These are phyloP conservation scores for Vaccinium macrocarpon DNA, from an alignment of 148 eudicot genomes.

Conservation along the genomic window DNA sequence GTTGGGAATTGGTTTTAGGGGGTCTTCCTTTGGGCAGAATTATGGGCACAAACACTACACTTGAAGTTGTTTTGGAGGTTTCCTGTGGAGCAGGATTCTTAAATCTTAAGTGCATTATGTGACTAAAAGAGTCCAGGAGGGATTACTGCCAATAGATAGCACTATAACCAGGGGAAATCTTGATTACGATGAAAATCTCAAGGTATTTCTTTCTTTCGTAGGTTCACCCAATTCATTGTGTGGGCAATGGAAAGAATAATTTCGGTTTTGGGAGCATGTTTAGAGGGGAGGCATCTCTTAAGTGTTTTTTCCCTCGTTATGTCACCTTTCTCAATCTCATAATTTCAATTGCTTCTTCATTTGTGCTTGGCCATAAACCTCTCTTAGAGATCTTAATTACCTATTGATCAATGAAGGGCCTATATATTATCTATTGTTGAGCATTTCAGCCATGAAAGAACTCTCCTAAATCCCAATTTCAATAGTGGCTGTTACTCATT, in stretches of 20 bases:
- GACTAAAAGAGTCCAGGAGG: neutral
- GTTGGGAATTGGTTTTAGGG: neutral
- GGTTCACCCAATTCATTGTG: neutral
- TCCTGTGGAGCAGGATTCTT: neutral
- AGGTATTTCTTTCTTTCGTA: neutral
- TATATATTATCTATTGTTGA: neutral
- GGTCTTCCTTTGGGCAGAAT: neutral
- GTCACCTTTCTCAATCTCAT: neutral
- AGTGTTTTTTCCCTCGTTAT: neutral
- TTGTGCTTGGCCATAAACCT: neutral
- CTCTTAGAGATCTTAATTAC: neutral
- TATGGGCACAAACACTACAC: neutral
- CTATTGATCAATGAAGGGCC: neutral
- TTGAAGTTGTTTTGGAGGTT: constrained; percentile 7
- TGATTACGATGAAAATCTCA: neutral
- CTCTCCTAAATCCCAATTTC: neutral
- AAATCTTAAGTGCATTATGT: neutral
- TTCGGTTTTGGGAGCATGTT: neutral
- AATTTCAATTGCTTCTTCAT: neutral
- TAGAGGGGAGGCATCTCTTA: neutral
- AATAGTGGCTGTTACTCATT: neutral
- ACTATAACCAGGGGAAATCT: neutral
- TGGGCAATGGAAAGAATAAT: neutral
- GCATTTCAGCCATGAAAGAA: neutral
- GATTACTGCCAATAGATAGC: neutral